Conservation (phyloP, 768 basidiomycete species). For the Tremella yokohamensis region DNA sequence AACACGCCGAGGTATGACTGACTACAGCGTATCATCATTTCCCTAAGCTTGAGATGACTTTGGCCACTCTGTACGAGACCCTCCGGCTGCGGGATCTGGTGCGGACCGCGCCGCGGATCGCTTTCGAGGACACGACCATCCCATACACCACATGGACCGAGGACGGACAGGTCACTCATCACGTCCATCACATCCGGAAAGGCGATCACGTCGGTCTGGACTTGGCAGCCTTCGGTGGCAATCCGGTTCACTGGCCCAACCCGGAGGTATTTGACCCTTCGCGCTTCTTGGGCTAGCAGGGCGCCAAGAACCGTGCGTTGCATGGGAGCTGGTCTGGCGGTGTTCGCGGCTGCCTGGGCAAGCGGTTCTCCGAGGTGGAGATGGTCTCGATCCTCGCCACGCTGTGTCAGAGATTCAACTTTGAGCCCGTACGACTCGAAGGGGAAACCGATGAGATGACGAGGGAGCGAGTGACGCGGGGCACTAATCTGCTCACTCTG, state of each 20-base stretch:
- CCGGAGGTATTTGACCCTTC: conserved; percentile 15
- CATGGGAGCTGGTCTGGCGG: conserved; percentile 20
- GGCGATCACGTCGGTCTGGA: conserved; percentile 30
- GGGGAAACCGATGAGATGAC: conserved; percentile 25
- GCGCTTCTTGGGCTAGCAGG: conserved; percentile 11
- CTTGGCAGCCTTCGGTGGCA: conserved; percentile 16
- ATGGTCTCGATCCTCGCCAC: conserved; percentile 24
- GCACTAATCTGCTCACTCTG: conserved; percentile 27
- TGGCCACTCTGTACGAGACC: conserved; percentile 22
- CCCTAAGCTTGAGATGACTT: conserved; percentile 13
- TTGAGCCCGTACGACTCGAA: conserved; percentile 11
- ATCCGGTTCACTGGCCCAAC: conserved; percentile 24
- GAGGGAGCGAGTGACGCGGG: conserved; percentile 26
- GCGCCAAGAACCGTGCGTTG: background rate
- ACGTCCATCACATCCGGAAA: conserved; percentile 19
- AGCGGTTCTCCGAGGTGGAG: conserved; percentile 33
- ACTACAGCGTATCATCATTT: conserved; percentile 25
- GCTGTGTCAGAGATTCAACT: conserved; percentile 14
- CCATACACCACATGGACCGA: conserved; percentile 34
- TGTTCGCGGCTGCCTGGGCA: conserved; percentile 26
- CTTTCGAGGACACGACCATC: conserved; percentile 15
- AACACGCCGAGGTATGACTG: background rate
- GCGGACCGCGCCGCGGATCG: conserved; percentile 19
- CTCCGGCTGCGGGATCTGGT: conserved; percentile 34
- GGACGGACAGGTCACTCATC: conserved; percentile 11